Percentiles rank a stretch among this genome's conserved stretches.
These are phyloP conservation scores for Aureobasidium subglaciale DNA, from an alignment of 2,329 filamentous ascomycete species.

Conservation along the genomic window DNA sequence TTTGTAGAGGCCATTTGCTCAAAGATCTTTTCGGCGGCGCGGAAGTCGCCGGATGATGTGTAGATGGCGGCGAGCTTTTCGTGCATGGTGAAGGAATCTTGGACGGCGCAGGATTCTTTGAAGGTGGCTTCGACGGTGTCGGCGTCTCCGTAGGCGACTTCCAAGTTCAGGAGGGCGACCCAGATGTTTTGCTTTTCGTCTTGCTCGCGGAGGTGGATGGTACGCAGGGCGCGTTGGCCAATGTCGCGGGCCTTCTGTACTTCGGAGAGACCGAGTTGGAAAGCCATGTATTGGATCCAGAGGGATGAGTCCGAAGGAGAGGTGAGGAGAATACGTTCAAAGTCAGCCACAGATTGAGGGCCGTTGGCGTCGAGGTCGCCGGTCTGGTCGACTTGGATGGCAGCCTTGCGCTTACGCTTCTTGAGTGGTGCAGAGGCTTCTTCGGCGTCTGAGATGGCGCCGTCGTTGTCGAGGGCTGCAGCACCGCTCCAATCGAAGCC, in stretches of 20 bases:
- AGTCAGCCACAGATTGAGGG: conserved; percentile 84
- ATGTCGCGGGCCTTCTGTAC: conserved; percentile 80
- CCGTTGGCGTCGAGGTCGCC: conserved; percentile 86
- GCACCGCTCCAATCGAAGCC: conserved; percentile 86
- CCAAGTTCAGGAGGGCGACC: conserved; percentile 89
- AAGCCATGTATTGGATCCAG: conserved; percentile 99
- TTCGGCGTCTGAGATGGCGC: conserved; percentile 48
- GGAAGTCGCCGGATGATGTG: conserved; percentile 79
- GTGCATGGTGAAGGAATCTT: conserved; percentile 83
- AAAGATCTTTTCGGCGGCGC: conserved; percentile 84
- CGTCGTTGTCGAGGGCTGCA: conserved; percentile 44
- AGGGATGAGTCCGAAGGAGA: conserved; percentile 88
- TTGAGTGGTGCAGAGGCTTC: conserved; percentile 43
- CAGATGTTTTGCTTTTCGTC: conserved; percentile 91
- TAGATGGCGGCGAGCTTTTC: conserved; percentile 89
- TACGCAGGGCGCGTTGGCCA: conserved; percentile 81
- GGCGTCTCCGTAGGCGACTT: conserved; percentile 73
- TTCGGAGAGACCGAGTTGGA: conserved; percentile 89
- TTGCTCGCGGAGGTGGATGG: conserved; percentile 85
- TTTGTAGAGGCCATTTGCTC: conserved; percentile 83
- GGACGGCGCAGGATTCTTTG: conserved; percentile 87
- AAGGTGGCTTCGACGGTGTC: conserved; percentile 80
- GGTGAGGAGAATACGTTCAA: conserved; percentile 83
- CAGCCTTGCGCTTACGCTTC: conserved; percentile 66
- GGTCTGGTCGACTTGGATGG: conserved; percentile 79